phyloP scores from a whole-genome alignment of 164 flowering plant species.

The Kingdonia uniflora region DNA sequence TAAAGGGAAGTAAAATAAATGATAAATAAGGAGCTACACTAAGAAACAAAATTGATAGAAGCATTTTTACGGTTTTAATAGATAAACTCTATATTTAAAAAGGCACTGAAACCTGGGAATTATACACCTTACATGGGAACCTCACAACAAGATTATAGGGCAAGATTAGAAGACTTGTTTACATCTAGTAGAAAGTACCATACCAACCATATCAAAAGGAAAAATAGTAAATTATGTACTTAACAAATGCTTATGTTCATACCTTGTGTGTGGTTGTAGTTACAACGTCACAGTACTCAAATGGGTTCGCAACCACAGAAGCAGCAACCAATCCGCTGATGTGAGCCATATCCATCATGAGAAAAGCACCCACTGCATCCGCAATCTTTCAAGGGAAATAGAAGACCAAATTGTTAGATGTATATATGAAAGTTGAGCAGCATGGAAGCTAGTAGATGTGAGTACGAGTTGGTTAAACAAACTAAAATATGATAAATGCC shows the following conservation, averaged over 20 bases:
- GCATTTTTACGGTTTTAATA: no score
- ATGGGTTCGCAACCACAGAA: constrained; percentile 82
- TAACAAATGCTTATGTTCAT: neutral
- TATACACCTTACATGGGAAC: no score
- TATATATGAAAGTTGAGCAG: neutral
- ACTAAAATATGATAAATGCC: no score
- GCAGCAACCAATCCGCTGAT: constrained; percentile 95
- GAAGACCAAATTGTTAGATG: constrained; percentile 5
- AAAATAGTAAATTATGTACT: no score
- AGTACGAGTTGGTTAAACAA: no score
- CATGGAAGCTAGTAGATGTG: no score
- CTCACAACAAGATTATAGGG: neutral
- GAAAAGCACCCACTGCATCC: constrained; percentile 82
- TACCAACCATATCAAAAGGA: no score
- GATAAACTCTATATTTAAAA: no score
- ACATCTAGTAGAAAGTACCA: neutral
- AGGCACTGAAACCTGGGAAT: no score
- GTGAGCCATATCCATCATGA: constrained; percentile 99
- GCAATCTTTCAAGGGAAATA: constrained; percentile 53
- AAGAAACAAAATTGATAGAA: no score
- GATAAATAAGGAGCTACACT: no score
- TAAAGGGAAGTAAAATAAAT: neutral
- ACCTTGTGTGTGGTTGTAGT: constrained; percentile 99
- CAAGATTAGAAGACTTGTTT: neutral
- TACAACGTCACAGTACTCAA: constrained; percentile 86